phyloP scores from a whole-genome alignment of 495 filamentous ascomycete species.

The Staphylotrichum longicolle region DNA sequence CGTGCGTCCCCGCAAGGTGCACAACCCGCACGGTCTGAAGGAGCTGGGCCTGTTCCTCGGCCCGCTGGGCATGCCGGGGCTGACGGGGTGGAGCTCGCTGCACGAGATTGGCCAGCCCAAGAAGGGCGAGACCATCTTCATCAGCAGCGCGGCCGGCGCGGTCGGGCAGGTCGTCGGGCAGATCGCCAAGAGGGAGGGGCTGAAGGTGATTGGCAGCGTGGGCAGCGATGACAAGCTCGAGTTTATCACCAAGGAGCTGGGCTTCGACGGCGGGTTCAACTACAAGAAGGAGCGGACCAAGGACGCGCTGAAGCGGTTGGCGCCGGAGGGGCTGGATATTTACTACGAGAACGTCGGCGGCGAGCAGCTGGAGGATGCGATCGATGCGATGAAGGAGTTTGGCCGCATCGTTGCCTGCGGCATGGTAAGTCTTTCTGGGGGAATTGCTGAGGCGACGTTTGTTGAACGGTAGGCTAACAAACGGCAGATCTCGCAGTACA shows the following conservation, averaged over 20 bases:
- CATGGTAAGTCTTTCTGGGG: constrained; percentile 37
- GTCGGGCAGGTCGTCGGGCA: constrained; percentile 85
- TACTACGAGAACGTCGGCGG: constrained; percentile 97
- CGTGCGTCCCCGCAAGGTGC: not conserved
- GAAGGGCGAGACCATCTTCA: constrained; percentile 86
- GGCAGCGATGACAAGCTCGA: constrained; percentile 67
- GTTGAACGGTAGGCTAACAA: constrained; percentile 23
- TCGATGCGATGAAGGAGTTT: constrained; percentile 64
- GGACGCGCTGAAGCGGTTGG: constrained; percentile 70
- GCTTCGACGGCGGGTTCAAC: constrained; percentile 71
- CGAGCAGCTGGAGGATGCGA: constrained; percentile 75
- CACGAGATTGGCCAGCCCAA: constrained; percentile 82
- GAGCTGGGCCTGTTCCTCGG: constrained; percentile 66
- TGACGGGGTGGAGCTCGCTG: constrained; percentile 78
- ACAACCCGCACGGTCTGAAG: constrained; percentile 57
- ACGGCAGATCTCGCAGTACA: constrained; percentile 72
- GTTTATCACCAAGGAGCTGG: constrained; percentile 63
- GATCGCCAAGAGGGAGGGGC: constrained; percentile 81
- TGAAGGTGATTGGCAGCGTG: constrained; percentile 71
- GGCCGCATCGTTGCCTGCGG: constrained; percentile 66
- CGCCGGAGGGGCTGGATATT: constrained; percentile 84
- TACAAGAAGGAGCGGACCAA: constrained; percentile 62
- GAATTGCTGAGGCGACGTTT: constrained; percentile 19
- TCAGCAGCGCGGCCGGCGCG: constrained; percentile 77
- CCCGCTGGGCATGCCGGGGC: constrained; percentile 80